Percentiles rank a stretch among this genome's conserved stretches.
Evolutionary conservation across 2,329 filamentous ascomycete genomes (phyloP).

Genomic region (Penicillium expansum): DNA sequence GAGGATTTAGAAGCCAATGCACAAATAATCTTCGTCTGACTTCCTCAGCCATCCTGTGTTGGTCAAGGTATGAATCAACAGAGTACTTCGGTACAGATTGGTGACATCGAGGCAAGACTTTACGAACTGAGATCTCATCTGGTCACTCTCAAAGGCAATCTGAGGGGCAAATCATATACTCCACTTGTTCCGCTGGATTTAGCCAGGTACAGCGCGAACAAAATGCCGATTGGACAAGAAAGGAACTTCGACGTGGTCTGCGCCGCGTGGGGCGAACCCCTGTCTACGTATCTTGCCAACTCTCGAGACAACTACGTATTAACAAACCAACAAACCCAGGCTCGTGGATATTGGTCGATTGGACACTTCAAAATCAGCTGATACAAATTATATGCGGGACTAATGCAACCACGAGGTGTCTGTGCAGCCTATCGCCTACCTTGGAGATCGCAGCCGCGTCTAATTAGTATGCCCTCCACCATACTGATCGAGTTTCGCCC

Average conservation of each 20-base stretch:
- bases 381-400: slow-evolving; percentile 21
- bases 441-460: slow-evolving; percentile 5
- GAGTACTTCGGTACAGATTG: not conserved
- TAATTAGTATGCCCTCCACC: not conserved
- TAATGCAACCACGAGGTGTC: slow-evolving; percentile 19
- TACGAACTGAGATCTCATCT: not conserved
- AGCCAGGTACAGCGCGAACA: not conserved
- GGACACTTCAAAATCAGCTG: slow-evolving; percentile 20
- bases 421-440: slow-evolving; percentile 10
- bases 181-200: not conserved
- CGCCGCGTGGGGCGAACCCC: not conserved
- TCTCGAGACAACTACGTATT: not conserved
- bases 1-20: not conserved
- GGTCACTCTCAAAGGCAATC: not conserved
- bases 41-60: no score
- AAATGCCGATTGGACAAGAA: not conserved
- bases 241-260: not conserved
- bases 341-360: slow-evolving; percentile 1
- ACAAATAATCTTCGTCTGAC: not conserved
- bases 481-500: not conserved
- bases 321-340: not conserved
- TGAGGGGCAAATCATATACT: not conserved
- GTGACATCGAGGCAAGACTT: not conserved
- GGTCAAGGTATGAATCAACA: not conserved
- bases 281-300: not conserved